Evolutionary conservation across 73 alveolate species (phyloP), one percentile per base, ranked within the genome.

Genomic region (Paramecium bursaria): DNA sequence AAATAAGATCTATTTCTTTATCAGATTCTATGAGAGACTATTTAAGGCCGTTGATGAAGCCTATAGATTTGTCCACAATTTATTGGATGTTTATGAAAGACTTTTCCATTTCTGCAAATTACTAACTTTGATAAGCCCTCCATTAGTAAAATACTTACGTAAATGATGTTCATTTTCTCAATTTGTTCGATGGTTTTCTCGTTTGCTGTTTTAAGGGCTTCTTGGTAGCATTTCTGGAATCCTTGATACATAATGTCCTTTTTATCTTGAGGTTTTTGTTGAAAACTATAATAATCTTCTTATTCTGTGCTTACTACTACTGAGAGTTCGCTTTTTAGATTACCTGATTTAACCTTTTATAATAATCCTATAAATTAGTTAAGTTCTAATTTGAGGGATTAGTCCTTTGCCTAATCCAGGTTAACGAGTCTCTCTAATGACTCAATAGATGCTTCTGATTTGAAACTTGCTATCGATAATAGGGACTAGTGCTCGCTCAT

Each of bases 241-340:
- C 82, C 82, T 42, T 67, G 60, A 67, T 39, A 67, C 82, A 67
- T 67, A 5, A 67, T 19, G 3, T 67, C 82, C 55, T 67, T 67
- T 67, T 44, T 57, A 30, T 57, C 76, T 22, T 23, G 7, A 19
- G 82, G 53, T 39, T 67, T 67, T 5, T 67, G 27, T 39, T 67
- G 13, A 35, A 67, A 67, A 67, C 82, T 67, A 35, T 67, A 67
- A 67, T 67, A 67, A 21, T 67, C 82, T 23, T 67, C 82, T 39
- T 67, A 29, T 35, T 67, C 82, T 17, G 82, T 67, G 11, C 82
- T 67, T 57, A 67, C 35, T 13, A 67, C 82, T 15, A 67, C 39
- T 14, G 82, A 67, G 22, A 57, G 49, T 42, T 57, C 76, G 33
- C 33, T 57, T 30, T 57, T 57, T 47, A 67, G 44, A 67, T 67